A percentile compares a stretch with the other conserved stretches of the same genome.
These are phyloP conservation scores for Austropuccinia psidii DNA, from an alignment of 1,284 basidiomycete genomes.

Conservation along the genomic window DNA sequence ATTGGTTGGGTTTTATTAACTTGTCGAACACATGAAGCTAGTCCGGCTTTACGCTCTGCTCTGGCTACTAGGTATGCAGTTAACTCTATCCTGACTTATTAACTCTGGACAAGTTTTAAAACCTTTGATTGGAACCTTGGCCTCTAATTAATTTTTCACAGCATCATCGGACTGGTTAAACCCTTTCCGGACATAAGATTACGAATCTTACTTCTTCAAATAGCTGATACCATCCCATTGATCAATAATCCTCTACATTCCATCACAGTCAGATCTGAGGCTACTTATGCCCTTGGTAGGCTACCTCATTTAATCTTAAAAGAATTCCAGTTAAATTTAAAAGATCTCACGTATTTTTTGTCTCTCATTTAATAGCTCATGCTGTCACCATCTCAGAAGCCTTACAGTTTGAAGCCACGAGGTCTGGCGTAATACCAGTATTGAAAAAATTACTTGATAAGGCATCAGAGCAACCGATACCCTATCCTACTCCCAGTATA, in stretches of 20 bases:
- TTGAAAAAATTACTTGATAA: slow-evolving; percentile 33
- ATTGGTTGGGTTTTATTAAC: slow-evolving; percentile 27
- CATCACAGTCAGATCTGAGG: slow-evolving; percentile 22
- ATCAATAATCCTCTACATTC: slow-evolving; percentile 23
- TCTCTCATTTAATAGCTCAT: slow-evolving; percentile 6
- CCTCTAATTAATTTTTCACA: not conserved
- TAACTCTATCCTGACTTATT: not conserved
- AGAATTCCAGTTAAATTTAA: not conserved
- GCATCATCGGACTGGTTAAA: slow-evolving; percentile 24
- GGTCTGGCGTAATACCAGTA: slow-evolving; percentile 15
- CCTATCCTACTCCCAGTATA: slow-evolving; percentile 26
- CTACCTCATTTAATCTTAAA: not conserved
- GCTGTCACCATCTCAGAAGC: slow-evolving; percentile 32
- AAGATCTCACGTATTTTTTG: not conserved
- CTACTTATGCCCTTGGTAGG: slow-evolving; percentile 35
- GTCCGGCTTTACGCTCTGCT: slow-evolving; percentile 24
- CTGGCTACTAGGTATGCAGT: slow-evolving; percentile 26
- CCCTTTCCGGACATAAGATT: slow-evolving; percentile 28
- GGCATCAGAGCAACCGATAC: slow-evolving; percentile 23
- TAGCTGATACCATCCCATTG: slow-evolving; percentile 16
- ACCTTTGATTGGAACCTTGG: not conserved
- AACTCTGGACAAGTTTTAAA: not conserved
- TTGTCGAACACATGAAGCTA: slow-evolving; percentile 12
- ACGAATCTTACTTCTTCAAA: slow-evolving; percentile 9
- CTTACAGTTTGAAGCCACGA: slow-evolving; percentile 12